Evolutionary conservation across 1,284 basidiomycete species (phyloP).

Genomic region (Mycena citricolor): DNA sequence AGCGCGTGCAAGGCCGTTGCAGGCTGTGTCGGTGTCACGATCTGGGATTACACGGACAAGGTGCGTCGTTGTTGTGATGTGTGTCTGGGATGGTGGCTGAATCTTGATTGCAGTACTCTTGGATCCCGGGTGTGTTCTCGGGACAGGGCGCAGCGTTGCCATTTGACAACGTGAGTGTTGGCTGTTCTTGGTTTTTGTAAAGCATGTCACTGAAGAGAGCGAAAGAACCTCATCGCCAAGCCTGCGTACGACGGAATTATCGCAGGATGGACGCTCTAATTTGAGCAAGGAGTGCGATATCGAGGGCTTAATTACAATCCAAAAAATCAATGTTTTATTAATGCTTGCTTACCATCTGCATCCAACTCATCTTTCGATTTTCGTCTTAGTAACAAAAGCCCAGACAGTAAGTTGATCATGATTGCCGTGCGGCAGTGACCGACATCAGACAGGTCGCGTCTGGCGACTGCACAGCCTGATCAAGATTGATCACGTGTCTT

Average conservation of each 20-base stretch:
- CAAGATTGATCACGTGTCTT: too few species aligned
- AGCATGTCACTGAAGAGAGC: background rate
- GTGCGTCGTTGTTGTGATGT: slow-evolving; percentile 14
- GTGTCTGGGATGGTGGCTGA: slow-evolving; percentile 1
- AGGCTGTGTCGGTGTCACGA: slow-evolving; percentile 51
- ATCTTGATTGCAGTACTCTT: slow-evolving; percentile 41
- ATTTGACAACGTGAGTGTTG: slow-evolving; percentile 43
- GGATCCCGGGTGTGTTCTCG: slow-evolving; percentile 50
- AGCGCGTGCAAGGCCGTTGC: slow-evolving; percentile 50
- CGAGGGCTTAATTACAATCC: too few species aligned
- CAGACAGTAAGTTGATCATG: too few species aligned
- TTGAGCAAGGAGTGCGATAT: too few species aligned
- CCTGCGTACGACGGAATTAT: slow-evolving; percentile 44
- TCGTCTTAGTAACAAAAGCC: too few species aligned
- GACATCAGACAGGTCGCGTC: too few species aligned
- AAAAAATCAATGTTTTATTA: too few species aligned
- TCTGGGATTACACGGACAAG: slow-evolving; percentile 57
- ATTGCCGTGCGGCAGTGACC: too few species aligned
- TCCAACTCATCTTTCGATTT: too few species aligned
- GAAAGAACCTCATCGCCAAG: slow-evolving; percentile 38
- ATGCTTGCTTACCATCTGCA: too few species aligned
- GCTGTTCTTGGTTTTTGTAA: background rate
- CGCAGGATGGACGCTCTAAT: too few species aligned
- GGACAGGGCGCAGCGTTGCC: slow-evolving; percentile 51
- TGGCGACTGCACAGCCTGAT: too few species aligned